Percentiles rank a stretch among this genome's conserved stretches.
Conservation (phyloP, 345 rosid genomes). For the Raphanus raphanistrum region DNA sequence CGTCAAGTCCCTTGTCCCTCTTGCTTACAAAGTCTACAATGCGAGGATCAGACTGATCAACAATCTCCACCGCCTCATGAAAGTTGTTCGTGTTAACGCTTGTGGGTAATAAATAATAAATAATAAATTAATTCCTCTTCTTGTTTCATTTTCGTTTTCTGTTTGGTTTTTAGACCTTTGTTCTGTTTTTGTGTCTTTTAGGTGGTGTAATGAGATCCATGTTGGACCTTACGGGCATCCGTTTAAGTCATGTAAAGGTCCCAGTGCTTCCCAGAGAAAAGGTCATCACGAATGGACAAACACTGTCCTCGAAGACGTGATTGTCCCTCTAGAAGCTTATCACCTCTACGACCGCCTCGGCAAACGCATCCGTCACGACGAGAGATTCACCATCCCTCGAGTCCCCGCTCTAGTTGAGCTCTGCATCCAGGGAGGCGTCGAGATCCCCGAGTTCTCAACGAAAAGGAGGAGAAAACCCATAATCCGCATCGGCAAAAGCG, state of each 20-base stretch:
- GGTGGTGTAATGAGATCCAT: conserved; percentile 87
- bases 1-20: conserved; percentile 63
- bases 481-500: conserved; percentile 68
- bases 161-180: not conserved
- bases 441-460: conserved; percentile 65
- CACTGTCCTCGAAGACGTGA: conserved; percentile 65
- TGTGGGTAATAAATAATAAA: conserved; percentile 54
- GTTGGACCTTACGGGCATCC: conserved; percentile 91
- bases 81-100: conserved; percentile 84
- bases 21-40: conserved; percentile 72
- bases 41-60: conserved; percentile 71
- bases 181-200: conserved; percentile 17
- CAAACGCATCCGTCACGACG: conserved; percentile 72
- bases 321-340: conserved; percentile 70
- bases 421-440: conserved; percentile 90
- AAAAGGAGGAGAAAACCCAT: conserved; percentile 92
- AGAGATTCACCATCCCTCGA: conserved; percentile 76
- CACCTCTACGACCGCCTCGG: conserved; percentile 81
- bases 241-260: conserved; percentile 90
- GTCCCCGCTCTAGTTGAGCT: conserved; percentile 86
- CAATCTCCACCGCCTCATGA: conserved; percentile 75
- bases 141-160: not conserved
- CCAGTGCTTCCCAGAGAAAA: conserved; percentile 58
- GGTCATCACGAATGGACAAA: conserved; percentile 84
- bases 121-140: conserved; percentile 8